phyloP scores from a whole-genome alignment of 2,329 filamentous ascomycete genomes.

The Madurella mycetomatis region DNA sequence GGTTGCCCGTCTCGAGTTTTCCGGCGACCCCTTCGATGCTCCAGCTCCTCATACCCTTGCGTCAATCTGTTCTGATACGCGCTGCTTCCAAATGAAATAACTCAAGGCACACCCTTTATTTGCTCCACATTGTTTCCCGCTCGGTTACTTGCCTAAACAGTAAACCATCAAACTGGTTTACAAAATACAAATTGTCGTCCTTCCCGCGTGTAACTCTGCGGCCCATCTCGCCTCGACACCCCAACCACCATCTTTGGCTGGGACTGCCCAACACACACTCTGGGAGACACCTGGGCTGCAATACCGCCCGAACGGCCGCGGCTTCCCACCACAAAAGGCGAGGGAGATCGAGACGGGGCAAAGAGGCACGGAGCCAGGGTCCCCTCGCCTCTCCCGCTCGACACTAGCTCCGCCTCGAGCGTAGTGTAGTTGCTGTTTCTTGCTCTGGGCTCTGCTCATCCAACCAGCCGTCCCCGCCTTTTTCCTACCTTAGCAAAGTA shows the following conservation, averaged over 20 bases:
- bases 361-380: conserved; percentile 23
- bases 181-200: conserved; percentile 19
- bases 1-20: conserved; percentile 16
- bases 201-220: conserved; percentile 12
- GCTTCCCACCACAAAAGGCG: conserved; percentile 5
- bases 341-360: conserved; percentile 21
- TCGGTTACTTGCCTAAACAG: conserved; percentile 37
- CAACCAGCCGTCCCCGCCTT: conserved; percentile 25
- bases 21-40: conserved; percentile 19
- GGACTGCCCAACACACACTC: background rate
- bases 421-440: conserved; percentile 15
- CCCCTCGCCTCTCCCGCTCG: conserved; percentile 25
- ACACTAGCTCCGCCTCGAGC: conserved; percentile 24
- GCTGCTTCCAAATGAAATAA: conserved; percentile 42
- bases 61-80: conserved; percentile 44
- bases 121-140: conserved; percentile 42
- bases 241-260: conserved; percentile 2
- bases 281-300: background rate
- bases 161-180: conserved; percentile 18
- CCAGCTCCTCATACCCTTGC: conserved; percentile 33
- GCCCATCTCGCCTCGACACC: conserved; percentile 1
- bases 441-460: conserved; percentile 18
- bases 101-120: conserved; percentile 34
- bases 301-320: conserved; percentile 8
- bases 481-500: conserved; percentile 27